Conservation (phyloP, 2,329 filamentous ascomycete genomes). For the Fusarium floridanum region DNA sequence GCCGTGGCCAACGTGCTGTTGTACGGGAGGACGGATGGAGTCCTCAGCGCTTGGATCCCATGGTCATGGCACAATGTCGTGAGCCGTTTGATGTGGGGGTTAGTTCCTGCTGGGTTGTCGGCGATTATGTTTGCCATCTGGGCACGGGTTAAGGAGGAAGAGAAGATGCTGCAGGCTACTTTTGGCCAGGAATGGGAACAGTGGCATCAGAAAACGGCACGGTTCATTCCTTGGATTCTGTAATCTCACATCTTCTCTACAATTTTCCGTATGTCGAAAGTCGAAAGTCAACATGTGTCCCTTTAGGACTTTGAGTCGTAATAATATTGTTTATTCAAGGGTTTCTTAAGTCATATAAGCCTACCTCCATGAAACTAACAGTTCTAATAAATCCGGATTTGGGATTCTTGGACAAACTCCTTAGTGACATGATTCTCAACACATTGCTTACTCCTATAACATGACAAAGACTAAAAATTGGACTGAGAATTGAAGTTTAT, state of each 20-base stretch:
- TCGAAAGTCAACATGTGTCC: too few species aligned
- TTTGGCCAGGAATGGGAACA: slow-evolving; percentile 64
- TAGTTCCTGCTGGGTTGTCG: not conserved
- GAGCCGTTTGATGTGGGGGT: slow-evolving; percentile 12
- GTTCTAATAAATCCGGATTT: not conserved
- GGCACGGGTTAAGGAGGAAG: slow-evolving; percentile 61
- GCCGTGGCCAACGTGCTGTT: slow-evolving; percentile 49
- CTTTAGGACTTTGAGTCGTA: too few species aligned
- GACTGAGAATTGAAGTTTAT: not conserved
- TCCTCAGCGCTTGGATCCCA: slow-evolving; percentile 55
- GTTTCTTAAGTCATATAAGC: too few species aligned
- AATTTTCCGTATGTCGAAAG: not conserved
- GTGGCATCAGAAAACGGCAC: slow-evolving; percentile 61
- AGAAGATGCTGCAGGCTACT: slow-evolving; percentile 60
- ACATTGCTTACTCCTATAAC: not conserved
- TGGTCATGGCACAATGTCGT: slow-evolving; percentile 26
- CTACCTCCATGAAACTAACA: not conserved
- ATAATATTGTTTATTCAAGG: too few species aligned
- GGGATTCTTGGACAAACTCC: rapidly evolving
- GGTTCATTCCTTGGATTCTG: slow-evolving; percentile 58
- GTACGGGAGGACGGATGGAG: slow-evolving; percentile 54
- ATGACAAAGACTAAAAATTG: not conserved
- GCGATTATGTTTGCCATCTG: slow-evolving; percentile 43
- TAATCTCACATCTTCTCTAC: not conserved
- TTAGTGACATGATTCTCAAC: not conserved